Base-by-base conservation (phyloP, 2,329 filamentous ascomycete species). In the Hirsutella rhossiliensis region DNA sequence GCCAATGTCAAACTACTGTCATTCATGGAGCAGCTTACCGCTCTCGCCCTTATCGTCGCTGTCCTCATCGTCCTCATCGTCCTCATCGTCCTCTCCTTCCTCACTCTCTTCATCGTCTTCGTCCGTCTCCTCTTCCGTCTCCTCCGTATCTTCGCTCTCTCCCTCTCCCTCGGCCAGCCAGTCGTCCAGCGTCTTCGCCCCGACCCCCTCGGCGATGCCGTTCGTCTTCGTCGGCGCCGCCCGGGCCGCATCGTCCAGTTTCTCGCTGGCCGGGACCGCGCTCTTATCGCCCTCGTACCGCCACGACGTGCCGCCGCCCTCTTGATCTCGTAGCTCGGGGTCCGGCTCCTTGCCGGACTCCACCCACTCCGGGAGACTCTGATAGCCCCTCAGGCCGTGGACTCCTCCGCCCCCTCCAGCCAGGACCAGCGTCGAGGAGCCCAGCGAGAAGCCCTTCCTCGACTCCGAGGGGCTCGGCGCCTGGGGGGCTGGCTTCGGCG, bases 401-500 rank as follows among this genome's bases (percentile, higher is more conserved):
- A 84, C 63, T 3, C 83, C 63, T 3, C 83, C 84, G 6, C 78
- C 79, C 7, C 85, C 84, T 1, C 81, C 80, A 1, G 86, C 88
- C 11, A 97, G 69, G 0, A 96, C 84, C 1, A 97, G 74, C 15
- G 87, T 90, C 1, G 90, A 79, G 3, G 87, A 92, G 11, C 92
- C 92, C 0, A 98, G 72, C 1, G 82, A 71, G 46, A 90, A 83
- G 1, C 79, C 82, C 50, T 82, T 86, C 30, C 89, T 77, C 3
- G 77, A 80, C 58, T 95, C 89, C 0, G 87, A 94, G 1, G 92
- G 92, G 47, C 86, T 94, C 0, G 88, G 88, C 0, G 85, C 84
- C 48, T 94, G 87, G 0, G 92, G 92, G 0, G 92, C 87, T 0
- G 92, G 90, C 60, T 98, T 98, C 0, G 92, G 89, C 0, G 92